Base-by-base conservation (phyloP, 352 stramenopile genomes). In the Phytophthora crassamura region DNA sequence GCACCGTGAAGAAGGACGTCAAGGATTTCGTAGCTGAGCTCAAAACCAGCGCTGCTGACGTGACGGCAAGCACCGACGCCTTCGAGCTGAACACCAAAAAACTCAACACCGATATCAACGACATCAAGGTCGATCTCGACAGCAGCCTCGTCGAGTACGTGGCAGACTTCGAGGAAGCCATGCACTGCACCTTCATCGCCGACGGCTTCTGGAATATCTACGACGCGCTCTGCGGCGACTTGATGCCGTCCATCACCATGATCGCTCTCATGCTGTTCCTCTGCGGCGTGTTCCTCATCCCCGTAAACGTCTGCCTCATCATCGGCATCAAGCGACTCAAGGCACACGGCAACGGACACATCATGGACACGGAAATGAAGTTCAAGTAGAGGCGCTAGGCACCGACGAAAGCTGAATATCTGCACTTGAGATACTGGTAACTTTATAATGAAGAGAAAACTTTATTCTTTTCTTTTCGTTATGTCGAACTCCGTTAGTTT, bases 261-360 rank as follows among this genome's bases (percentile, higher is more conserved):
- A 87, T 91, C 63, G 80, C 83, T 35, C 75, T 91, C 67, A 86
- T 89, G 78, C 56, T 91, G 16, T 90, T 90, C 55, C 68, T 91
- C 43, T 74, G 73, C 16, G 83, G 77, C 8, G 46, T 91, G 22
- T 90, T 90, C 61, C 69, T 90, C 41, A 77, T 91, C 54, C 77
- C 80, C 1, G 78, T 90, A 50, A 88, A 83, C 53, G 52, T 90
- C 14, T 89, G 80, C 49, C 77, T 91, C 56, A 88, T 91, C 66
- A 87, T 91, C 53, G 77, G 73, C 5, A 55, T 77, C 51, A 88
- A 88, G 69, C 74, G 81, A 2, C 75, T 90, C 45, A 85, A 83
- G 66, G 77, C 77, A 32, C 74, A 72, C 20, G 69, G 74, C 55
- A 86, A 80, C 33, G 75, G 77, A 35, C 64, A 81, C 67, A 78